A percentile compares a stretch with the other conserved stretches of the same genome.
These are phyloP conservation scores for Phytophthora palmivora DNA, from an alignment of 352 stramenopile genomes.

Conservation along the genomic window DNA sequence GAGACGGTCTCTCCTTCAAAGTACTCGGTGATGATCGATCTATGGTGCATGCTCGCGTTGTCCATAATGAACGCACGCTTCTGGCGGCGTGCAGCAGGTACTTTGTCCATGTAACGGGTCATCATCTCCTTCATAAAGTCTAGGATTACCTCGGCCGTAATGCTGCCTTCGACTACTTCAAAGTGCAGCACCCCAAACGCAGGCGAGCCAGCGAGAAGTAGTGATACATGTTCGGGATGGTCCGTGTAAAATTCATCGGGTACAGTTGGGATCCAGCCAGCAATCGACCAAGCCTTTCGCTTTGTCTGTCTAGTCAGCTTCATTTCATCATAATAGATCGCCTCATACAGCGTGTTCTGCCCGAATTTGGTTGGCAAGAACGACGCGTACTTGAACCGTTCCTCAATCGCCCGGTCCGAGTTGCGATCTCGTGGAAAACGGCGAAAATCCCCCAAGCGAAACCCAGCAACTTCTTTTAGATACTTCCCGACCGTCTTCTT, in stretches of 20 bases:
- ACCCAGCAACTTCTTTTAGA: too few species aligned
- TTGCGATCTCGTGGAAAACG: too few species aligned
- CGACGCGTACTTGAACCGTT: too few species aligned
- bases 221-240: not conserved
- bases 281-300: conserved; percentile 2
- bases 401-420: too few species aligned
- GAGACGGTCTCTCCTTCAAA: too few species aligned
- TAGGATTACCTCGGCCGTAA: not conserved
- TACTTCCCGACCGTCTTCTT: too few species aligned
- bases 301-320: too few species aligned
- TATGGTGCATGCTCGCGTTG: not conserved
- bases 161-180: not conserved
- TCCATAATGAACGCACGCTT: not conserved
- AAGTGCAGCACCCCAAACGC: not conserved
- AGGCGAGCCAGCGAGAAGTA: not conserved
- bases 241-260: not conserved
- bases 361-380: too few species aligned
- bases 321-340: not conserved
- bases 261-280: conserved; percentile 1
- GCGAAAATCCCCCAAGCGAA: too few species aligned
- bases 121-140: not conserved
- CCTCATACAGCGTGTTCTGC: conserved; percentile 6
- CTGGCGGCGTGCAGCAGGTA: too few species aligned
- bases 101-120: too few species aligned
- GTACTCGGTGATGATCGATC: too few species aligned